phyloP scores from a whole-genome alignment of 768 basidiomycete genomes.

The Agaricus sinodeliciosus region DNA sequence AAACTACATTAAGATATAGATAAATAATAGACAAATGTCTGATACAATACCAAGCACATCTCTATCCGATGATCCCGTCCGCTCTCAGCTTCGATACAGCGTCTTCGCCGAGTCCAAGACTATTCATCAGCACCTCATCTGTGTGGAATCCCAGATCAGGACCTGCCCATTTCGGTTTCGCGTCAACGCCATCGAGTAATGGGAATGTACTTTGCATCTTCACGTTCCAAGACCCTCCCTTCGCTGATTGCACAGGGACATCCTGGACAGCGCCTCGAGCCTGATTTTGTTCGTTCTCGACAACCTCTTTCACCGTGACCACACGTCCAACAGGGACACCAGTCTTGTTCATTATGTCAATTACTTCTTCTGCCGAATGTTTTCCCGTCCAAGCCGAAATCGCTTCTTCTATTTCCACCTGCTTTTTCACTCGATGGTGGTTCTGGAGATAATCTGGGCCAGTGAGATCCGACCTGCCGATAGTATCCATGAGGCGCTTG shows the following conservation, averaged over 20 bases:
- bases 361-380: conserved; percentile 47
- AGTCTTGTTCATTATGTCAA: conserved; percentile 38
- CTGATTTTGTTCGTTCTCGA: conserved; percentile 49
- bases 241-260: conserved; percentile 40
- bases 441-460: conserved; percentile 51
- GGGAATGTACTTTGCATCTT: conserved; percentile 67
- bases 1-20: not conserved
- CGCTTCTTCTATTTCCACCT: conserved; percentile 57
- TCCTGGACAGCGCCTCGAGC: conserved; percentile 53
- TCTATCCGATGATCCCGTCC: conserved; percentile 36
- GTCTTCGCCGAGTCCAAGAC: conserved; percentile 32
- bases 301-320: conserved; percentile 53
- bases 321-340: conserved; percentile 64
- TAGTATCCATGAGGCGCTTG: conserved; percentile 54
- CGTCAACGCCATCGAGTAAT: conserved; percentile 50
- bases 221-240: conserved; percentile 42
- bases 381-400: conserved; percentile 54
- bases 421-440: conserved; percentile 54
- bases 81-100: conserved; percentile 32
- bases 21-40: not conserved
- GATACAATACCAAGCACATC: not conserved
- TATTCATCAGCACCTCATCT: conserved; percentile 36
- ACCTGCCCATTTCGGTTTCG: conserved; percentile 60
- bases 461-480: conserved; percentile 52
- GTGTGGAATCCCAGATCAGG: conserved; percentile 62